Percentiles rank a stretch among this genome's conserved stretches.
phyloP scores from a whole-genome alignment of 306 rosid species.

The Quillaja saponaria region DNA sequence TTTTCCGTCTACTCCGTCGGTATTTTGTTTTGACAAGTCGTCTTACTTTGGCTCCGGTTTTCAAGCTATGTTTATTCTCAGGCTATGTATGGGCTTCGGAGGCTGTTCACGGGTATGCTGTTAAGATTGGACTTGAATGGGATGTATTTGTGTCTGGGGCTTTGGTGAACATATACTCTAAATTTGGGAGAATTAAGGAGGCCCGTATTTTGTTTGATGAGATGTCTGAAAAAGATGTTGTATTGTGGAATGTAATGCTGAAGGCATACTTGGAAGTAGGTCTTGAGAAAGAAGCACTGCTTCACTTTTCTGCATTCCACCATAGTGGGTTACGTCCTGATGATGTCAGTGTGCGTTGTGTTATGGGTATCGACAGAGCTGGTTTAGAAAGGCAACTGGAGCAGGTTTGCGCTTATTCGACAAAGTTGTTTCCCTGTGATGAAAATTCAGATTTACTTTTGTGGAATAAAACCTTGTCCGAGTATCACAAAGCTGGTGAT shows the following conservation, averaged over 20 bases:
- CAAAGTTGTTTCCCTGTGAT: conserved; percentile 39
- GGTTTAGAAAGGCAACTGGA: conserved; percentile 45
- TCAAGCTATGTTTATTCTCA: conserved; percentile 56
- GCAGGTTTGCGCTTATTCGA: conserved; percentile 66
- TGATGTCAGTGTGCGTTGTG: conserved; percentile 42
- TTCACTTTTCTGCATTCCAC: conserved; percentile 56
- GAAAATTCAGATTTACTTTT: conserved; percentile 42
- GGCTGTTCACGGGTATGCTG: conserved; percentile 67
- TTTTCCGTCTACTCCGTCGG: conserved; percentile 59
- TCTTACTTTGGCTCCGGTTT: conserved; percentile 67
- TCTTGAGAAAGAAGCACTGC: conserved; percentile 42
- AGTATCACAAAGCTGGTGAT: conserved; percentile 49
- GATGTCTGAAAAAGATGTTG: conserved; percentile 66
- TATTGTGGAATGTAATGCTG: conserved; percentile 79
- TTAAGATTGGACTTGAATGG: conserved; percentile 65
- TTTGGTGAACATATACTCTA: conserved; percentile 68
- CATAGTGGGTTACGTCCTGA: conserved; percentile 61
- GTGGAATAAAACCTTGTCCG: conserved; percentile 67
- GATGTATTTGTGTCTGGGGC: conserved; percentile 71
- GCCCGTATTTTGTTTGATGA: conserved; percentile 73
- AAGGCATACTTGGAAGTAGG: conserved; percentile 64
- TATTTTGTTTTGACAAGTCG: conserved; percentile 45
- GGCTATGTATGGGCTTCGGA: conserved; percentile 50
- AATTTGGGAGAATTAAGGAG: conserved; percentile 44
- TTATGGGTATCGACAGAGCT: conserved; percentile 39